Evolutionary conservation across 768 basidiomycete genomes (phyloP), one percentile per base, ranked within the genome.

Genomic region (Daedaleopsis sinensis): DNA sequence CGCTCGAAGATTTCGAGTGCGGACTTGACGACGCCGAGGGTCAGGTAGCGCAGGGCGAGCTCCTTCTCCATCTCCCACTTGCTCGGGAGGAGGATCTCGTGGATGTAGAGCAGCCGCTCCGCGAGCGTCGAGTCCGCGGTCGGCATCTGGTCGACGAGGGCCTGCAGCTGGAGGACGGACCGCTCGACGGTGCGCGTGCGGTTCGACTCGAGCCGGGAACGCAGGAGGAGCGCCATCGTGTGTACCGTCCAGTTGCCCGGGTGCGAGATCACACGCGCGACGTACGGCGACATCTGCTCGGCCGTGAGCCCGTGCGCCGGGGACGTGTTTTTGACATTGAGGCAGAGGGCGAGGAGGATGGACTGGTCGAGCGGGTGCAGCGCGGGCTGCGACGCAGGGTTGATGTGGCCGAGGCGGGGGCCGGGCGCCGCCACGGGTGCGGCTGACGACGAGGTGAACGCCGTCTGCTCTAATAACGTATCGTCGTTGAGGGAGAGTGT

Each of bases 121-220:
- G 83, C 65, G 10, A 89, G 73, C 3, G 82, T 71, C 0, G 94
- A 90, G 72, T 95, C 93, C 13, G 89, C 80, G 0, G 90, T 93
- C 39, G 91, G 93, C 92, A 96, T 97, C 73, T 98, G 97, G 71
- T 98, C 96, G 62, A 99, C 86, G 58, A 99, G 82, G 0, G 96
- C 95, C 71, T 96, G 94, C 5, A 99, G 86, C 73, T 99, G 97
- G 2, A 98, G 80, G 1, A 90, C 87, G 2, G 94, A 87, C 24
- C 97, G 86, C 72, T 99, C 97, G 67, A 96, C 91, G 15, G 97
- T 98, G 23, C 97, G 86, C 0, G 92, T 93, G 46, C 97, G 85
- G 18, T 84, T 79, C 0, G 94, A 83, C 73, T 99, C 96, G 59
- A 97, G 87, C 8, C 97, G 86, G 11, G 96, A 91, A 32, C 97